Base-by-base conservation (phyloP, 164 flowering plant genomes). In the Tinospora cordifolia region DNA sequence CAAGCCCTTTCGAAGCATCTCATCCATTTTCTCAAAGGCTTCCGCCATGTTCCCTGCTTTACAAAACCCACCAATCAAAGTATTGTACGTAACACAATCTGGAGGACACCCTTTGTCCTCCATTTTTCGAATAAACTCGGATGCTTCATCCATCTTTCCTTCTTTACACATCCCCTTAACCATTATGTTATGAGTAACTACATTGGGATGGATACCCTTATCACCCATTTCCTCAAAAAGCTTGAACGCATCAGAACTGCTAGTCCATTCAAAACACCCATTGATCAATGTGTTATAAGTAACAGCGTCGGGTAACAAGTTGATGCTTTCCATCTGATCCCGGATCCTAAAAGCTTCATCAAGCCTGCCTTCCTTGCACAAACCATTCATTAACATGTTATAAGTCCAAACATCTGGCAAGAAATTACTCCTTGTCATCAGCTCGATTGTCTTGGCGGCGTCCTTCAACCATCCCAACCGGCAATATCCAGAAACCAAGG, bases 201-300 rank as follows among this genome's bases (percentile, higher is more conserved):
- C 82, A 83, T 84, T 90, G 30, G 69, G 78, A 57, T 73, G 68
- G 66, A 93, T 80, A 62, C 97, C 96, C 62, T 79, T 87, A 71
- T 70, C 74, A 1, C 15, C 65, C 97, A 93, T 90, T 65, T 85
- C 86, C 36, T 83, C 86, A 25, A 87, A 36, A 81, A 90, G 70
- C 70, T 70, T 74, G 44, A 75, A 78, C 6, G 88, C 97, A 73
- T 84, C 84, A 0, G 69, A 62, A 64, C 80, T 76, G 19, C 64
- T 72, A 44, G 69, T 75, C 79, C 67, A 76, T 74, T 79, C 70
- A 57, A 86, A 81, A 74, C 88, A 91, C 22, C 87, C 93, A 70
- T 87, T 81, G 26, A 91, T 84, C 84, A 93, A 75, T 0, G 94
- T 91, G 75, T 91, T 87, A 65, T 91, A 93, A 0, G 97, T 90